Evolutionary conservation across 2,329 filamentous ascomycete genomes (phyloP).

Genomic region (Neoarthrinium moseri): DNA sequence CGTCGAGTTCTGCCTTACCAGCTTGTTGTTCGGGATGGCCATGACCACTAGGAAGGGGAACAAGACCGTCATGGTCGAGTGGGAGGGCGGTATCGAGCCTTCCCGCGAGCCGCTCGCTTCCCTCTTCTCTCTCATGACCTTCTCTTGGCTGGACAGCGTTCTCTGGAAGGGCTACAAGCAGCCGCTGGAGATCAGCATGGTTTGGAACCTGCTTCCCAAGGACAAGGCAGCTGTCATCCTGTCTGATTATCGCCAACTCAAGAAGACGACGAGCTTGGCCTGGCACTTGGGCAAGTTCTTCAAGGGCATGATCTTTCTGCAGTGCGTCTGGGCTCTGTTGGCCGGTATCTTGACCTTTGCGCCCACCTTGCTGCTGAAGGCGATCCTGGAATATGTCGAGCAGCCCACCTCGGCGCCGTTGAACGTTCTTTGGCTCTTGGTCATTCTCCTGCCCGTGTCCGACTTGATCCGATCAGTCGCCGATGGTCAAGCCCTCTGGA

Average conservation of each 20-base stretch:
- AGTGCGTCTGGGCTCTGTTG: slow-evolving; percentile 77
- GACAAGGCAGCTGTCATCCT: slow-evolving; percentile 85
- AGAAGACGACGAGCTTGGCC: slow-evolving; percentile 76
- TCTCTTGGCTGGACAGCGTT: slow-evolving; percentile 86
- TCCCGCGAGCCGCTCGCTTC: slow-evolving; percentile 86
- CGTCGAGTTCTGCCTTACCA: slow-evolving; percentile 71
- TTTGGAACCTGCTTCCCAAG: slow-evolving; percentile 87
- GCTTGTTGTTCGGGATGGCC: slow-evolving; percentile 72
- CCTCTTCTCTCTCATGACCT: slow-evolving; percentile 82
- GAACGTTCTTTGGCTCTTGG: slow-evolving; percentile 94
- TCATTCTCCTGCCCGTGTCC: slow-evolving; percentile 82
- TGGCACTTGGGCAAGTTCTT: slow-evolving; percentile 86
- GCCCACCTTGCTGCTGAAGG: slow-evolving; percentile 85
- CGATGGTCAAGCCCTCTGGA: slow-evolving; percentile 86
- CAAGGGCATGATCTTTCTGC: slow-evolving; percentile 69
- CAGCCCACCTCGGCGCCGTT: slow-evolving; percentile 69
- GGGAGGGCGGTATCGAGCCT: slow-evolving; percentile 84
- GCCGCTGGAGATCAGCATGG: slow-evolving; percentile 76
- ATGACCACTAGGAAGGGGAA: slow-evolving; percentile 88
- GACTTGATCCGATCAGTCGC: slow-evolving; percentile 79
- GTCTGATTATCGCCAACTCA: slow-evolving; percentile 78
- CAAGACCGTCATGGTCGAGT: slow-evolving; percentile 81
- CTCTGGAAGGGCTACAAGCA: slow-evolving; percentile 87
- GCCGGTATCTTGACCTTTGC: slow-evolving; percentile 85
- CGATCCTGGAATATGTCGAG: slow-evolving; percentile 93